Evolutionary conservation across 2,329 filamentous ascomycete genomes (phyloP).

Genomic region (Trichophyton rubrum): DNA sequence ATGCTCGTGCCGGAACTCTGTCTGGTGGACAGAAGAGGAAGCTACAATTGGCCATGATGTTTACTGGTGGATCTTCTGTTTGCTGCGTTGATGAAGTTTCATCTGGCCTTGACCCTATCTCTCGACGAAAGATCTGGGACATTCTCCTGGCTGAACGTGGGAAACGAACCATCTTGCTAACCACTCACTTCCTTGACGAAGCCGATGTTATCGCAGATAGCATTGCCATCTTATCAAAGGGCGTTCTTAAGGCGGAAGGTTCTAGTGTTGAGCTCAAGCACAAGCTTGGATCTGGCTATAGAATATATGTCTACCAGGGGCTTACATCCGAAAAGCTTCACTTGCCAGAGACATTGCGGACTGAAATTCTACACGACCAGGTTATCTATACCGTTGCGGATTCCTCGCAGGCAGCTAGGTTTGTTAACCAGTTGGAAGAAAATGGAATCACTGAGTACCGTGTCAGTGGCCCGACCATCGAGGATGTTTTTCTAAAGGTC

Average conservation of each 20-base stretch:
- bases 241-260: slow-evolving; percentile 66
- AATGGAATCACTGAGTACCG: slow-evolving; percentile 63
- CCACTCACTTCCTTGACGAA: slow-evolving; percentile 89
- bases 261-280: slow-evolving; percentile 80
- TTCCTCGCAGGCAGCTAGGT: slow-evolving; percentile 56
- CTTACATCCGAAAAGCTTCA: slow-evolving; percentile 38
- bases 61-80: slow-evolving; percentile 75
- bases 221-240: slow-evolving; percentile 77
- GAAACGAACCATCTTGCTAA: slow-evolving; percentile 68
- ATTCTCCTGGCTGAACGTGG: slow-evolving; percentile 79
- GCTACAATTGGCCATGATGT: slow-evolving; percentile 86
- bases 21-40: slow-evolving; percentile 90
- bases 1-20: slow-evolving; percentile 60
- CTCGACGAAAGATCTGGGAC: slow-evolving; percentile 83
- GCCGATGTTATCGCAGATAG: slow-evolving; percentile 81
- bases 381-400: slow-evolving; percentile 59
- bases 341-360: slow-evolving; percentile 39
- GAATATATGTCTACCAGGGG: slow-evolving; percentile 59
- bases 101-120: slow-evolving; percentile 75
- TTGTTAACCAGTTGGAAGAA: slow-evolving; percentile 57
- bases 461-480: slow-evolving; percentile 77
- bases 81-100: slow-evolving; percentile 90
- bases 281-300: slow-evolving; percentile 68
- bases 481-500: slow-evolving; percentile 80
- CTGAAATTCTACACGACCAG: slow-evolving; percentile 54